Base-by-base conservation (phyloP, 164 flowering plant species). In the Magnolia officinalis region DNA sequence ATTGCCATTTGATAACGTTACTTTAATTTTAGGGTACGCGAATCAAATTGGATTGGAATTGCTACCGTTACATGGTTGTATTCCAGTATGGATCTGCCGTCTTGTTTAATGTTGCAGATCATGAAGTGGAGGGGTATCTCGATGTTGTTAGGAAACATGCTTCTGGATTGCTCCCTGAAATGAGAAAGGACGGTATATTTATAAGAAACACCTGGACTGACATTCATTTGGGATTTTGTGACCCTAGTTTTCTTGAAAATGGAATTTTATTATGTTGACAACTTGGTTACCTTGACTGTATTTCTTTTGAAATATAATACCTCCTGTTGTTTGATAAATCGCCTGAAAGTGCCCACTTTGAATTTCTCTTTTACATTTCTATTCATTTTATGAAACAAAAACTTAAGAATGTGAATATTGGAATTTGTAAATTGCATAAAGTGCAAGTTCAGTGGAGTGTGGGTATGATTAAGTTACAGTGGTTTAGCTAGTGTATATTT, bases 61-160 rank as follows among this genome's bases (percentile, higher is more conserved):
- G 77, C 83, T 80, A 73, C 74, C 85, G 90, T 2, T 90, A 88
- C 81, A 88, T 94, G 97, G 90, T 94, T 37, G 93, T 94, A 7
- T 94, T 84, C 80, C 96, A 94, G 67, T 94, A 94, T 85, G 98
- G 97, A 70, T 90, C 98, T 72, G 89, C 87, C 52, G 91, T 94
- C 74, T 84, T 94, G 50, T 92, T 92, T 80, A 94, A 94, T 67
- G 83, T 92, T 70, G 87, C 85, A 76, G 98, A 94, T 59, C 81
- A 87, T 82, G 97, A 94, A 85, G 97, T 81, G 63, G 93, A 89
- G 69, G 74, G 74, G 52, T 92, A 88, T 77, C 83, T 94, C 78
- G 85, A 86, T n/a, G 75, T 89, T 76, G 90, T 89, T 74, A 82
- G 88, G 77, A 85, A 84, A 76, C 89, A 94, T 89, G 89, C 96